Conservation (phyloP, 768 basidiomycete species). For the Lactarius evosmus region DNA sequence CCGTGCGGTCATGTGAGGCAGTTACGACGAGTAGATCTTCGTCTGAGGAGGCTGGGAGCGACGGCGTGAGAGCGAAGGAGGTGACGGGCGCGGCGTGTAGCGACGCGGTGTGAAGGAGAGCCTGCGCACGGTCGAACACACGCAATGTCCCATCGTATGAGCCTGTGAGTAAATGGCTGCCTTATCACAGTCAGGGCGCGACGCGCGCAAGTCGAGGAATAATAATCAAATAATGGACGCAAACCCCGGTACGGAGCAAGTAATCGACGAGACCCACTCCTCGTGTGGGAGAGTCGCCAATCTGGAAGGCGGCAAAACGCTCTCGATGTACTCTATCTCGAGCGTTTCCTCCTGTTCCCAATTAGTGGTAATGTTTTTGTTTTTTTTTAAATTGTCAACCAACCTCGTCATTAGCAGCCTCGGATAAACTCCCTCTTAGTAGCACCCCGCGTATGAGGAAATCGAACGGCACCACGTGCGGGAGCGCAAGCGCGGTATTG, state of each 20-base stretch:
- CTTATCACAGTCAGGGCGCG: slow-evolving; percentile 15
- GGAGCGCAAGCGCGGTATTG: slow-evolving; percentile 83
- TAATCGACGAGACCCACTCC: slow-evolving; percentile 90
- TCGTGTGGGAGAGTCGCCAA: slow-evolving; percentile 79
- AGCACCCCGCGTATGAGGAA: slow-evolving; percentile 86
- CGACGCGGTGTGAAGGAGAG: slow-evolving; percentile 45
- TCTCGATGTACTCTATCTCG: slow-evolving; percentile 29
- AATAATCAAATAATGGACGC: slow-evolving; percentile 19
- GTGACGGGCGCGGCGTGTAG: slow-evolving; percentile 68
- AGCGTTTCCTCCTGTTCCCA: slow-evolving; percentile 69
- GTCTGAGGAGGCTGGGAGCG: slow-evolving; percentile 29
- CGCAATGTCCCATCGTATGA: slow-evolving; percentile 81
- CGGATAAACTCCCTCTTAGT: slow-evolving; percentile 62
- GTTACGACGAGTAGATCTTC: slow-evolving; percentile 51
- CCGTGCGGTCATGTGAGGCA: slow-evolving; percentile 78
- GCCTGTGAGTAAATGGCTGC: slow-evolving; percentile 67
- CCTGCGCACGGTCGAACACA: slow-evolving; percentile 67
- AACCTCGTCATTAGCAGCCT: slow-evolving; percentile 80
- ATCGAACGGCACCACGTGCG: slow-evolving; percentile 84
- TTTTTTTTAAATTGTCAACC: slow-evolving; percentile 30
- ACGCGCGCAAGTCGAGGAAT: slow-evolving; percentile 3
- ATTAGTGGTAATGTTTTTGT: too few relatives aligned
- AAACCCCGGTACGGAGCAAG: slow-evolving; percentile 56
- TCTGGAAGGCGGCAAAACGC: slow-evolving; percentile 25
- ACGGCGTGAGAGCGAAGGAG: slow-evolving; percentile 55